Conservation (phyloP, 805 yeast genomes). For the Candida nitratophila region DNA sequence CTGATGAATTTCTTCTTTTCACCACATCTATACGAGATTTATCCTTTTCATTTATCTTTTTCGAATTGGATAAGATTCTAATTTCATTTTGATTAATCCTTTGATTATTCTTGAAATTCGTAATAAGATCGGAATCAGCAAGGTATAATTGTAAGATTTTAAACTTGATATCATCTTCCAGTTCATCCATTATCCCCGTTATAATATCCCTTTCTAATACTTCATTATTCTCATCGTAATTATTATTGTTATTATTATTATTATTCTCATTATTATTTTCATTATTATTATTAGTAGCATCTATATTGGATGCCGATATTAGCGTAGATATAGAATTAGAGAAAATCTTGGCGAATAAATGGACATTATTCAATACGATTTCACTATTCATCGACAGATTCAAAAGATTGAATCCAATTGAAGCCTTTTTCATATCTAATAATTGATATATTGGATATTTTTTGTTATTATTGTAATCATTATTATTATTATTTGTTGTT, state of each 20-base stretch:
- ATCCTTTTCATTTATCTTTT: neutral
- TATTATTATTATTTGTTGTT: too few species aligned
- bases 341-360: neutral
- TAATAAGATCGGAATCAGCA: neutral
- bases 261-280: too few species aligned
- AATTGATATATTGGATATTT: too few species aligned
- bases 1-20: too few species aligned
- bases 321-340: neutral
- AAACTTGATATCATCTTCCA: neutral
- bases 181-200: neutral
- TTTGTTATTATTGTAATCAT: too few species aligned
- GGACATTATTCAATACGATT: neutral
- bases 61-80: neutral
- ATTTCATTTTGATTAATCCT: neutral
- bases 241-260: neutral
- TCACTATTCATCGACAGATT: neutral
- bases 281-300: neutral
- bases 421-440: neutral
- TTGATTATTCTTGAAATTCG: neutral
- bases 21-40: neutral
- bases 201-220: neutral
- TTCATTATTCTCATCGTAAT: neutral
- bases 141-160: neutral
- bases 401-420: neutral
- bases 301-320: neutral